Conservation (phyloP, 1,284 basidiomycete genomes). For the Austropuccinia psidii region DNA sequence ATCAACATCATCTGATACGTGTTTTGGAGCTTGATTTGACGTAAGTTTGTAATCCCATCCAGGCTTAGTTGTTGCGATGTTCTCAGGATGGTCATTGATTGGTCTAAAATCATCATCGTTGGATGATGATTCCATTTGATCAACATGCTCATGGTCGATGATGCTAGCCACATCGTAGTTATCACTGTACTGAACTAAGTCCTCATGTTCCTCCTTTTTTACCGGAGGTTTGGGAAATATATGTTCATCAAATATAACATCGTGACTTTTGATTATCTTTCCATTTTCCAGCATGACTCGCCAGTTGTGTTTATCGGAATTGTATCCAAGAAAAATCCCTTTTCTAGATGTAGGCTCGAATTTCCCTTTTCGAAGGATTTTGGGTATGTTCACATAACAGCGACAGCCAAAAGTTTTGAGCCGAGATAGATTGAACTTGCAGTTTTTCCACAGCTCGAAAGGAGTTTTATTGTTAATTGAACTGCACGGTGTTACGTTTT, state of each 20-base stretch:
- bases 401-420: conserved; percentile 4
- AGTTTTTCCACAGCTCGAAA: neutral
- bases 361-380: neutral
- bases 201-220: too few species aligned
- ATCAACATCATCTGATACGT: neutral
- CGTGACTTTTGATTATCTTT: neutral
- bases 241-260: neutral
- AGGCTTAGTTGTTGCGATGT: too few species aligned
- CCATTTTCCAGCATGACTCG: neutral
- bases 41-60: too few species aligned
- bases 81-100: neutral
- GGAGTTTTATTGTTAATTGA: too few species aligned
- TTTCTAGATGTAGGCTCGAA: neutral
- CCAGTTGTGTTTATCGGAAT: neutral
- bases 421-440: neutral
- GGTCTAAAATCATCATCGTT: neutral
- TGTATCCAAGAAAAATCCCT: neutral
- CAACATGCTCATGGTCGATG: too few species aligned
- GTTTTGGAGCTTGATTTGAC: neutral
- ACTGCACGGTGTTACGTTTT: too few species aligned
- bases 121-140: too few species aligned
- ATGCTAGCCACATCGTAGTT: neutral
- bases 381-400: neutral
- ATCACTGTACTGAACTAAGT: too few species aligned
- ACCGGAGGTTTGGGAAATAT: neutral